Evolutionary conservation across 768 basidiomycete species (phyloP), one percentile per base, ranked within the genome.

Genomic region (Leccinum uliginosum): DNA sequence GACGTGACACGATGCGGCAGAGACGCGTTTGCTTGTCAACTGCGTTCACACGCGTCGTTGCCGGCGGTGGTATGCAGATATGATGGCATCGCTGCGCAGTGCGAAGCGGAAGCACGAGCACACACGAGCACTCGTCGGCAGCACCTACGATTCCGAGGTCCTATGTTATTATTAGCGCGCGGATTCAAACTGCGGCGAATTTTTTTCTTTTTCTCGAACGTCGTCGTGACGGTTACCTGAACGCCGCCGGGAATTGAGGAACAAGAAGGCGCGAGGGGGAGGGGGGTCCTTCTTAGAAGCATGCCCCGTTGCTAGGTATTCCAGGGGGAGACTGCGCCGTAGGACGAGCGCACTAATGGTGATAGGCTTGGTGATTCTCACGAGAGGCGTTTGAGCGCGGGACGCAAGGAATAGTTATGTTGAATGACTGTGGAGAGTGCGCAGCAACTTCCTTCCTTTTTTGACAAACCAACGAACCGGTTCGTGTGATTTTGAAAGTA

Each of bases 391-490:
- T 32, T 50, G 44, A 27, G 19, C 51, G 51, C 27, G 21, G 47
- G 6, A 51, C 24, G 24, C 30, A 38, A 38, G 35, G 35, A n/a
- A 38, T 38, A n/a, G n/a, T n/a, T n/a, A n/a, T n/a, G n/a, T n/a
- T n/a, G n/a, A n/a, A n/a, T n/a, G n/a, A n/a, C n/a, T n/a, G n/a
- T 32, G 12, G 30, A 14, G 30, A 12, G 30, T 30, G 8, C 35
- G 35, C 35, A 38, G 35, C 35, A 38, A n/a, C n/a, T n/a, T 38
- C 17, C 40, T 54, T 26, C 59, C 47, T 46, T 59, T 59, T 59
- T n/a, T 29, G 59, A 24, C 26, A 26, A 47, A 17, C 24, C 32
- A 32, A n/a, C 40, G 40, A n/a, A 5, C 43, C 4, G 19, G 43
- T 44, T 44, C 43, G 44, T 24, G 44, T 45, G 44, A 45, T 7